Percentiles rank a stretch among this genome's conserved stretches.
phyloP scores from a whole-genome alignment of 371 early-diverging fungal species.

The Haplosporangium sp. region DNA sequence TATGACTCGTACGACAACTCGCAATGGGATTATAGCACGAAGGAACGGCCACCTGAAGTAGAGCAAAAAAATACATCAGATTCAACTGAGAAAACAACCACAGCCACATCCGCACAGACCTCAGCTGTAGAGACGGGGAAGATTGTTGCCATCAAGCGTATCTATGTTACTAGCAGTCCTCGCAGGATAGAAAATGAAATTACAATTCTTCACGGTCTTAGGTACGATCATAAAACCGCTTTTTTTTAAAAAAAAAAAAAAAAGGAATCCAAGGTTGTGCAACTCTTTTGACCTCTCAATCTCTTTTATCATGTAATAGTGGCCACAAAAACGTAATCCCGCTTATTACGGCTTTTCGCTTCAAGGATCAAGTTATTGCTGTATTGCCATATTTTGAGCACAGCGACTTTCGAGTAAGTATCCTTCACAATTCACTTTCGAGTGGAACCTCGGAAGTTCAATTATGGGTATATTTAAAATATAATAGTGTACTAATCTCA shows the following conservation, averaged over 20 bases:
- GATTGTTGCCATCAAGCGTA: slow-evolving; percentile 92
- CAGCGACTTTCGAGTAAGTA: slow-evolving; percentile 85
- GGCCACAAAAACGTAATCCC: slow-evolving; percentile 72
- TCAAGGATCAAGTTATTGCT: slow-evolving; percentile 88
- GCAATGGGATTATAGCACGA: slow-evolving; percentile 61
- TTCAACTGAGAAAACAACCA: neutral
- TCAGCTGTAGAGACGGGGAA: slow-evolving; percentile 31
- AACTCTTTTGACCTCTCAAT: neutral
- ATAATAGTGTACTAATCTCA: neutral
- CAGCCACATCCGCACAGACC: neutral
- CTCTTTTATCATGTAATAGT: slow-evolving; percentile 13
- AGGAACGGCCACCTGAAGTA: slow-evolving; percentile 2
- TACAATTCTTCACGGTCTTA: slow-evolving; percentile 79
- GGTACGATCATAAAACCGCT: slow-evolving; percentile 43
- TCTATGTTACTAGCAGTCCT: slow-evolving; percentile 91
- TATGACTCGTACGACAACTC: slow-evolving; percentile 77
- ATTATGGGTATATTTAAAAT: no score
- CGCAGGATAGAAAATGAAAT: slow-evolving; percentile 92
- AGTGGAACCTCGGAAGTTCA: neutral
- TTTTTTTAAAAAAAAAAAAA: neutral
- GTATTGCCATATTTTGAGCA: slow-evolving; percentile 92
- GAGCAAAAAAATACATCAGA: neutral
- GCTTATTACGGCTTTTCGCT: slow-evolving; percentile 84
- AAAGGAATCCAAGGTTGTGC: neutral
- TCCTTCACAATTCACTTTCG: no score